phyloP scores from a whole-genome alignment of 2,329 filamentous ascomycete genomes.

The Fusarium poae region DNA sequence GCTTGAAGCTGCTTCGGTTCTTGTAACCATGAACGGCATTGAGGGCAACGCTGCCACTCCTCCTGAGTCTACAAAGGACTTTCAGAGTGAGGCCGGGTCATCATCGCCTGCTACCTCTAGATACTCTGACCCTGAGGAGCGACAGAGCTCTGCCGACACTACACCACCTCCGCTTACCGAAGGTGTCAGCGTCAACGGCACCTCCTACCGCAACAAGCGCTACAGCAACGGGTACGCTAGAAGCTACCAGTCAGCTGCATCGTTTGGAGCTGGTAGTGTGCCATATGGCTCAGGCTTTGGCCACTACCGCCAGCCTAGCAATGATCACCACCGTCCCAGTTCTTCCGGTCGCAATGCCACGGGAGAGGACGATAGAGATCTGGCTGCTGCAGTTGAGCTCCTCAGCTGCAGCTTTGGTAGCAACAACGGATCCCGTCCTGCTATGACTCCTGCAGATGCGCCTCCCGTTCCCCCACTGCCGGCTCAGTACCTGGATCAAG shows the following conservation, averaged over 20 bases:
- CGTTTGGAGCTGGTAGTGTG: conserved; percentile 63
- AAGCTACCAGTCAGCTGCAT: conserved; percentile 82
- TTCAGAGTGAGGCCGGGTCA: conserved; percentile 84
- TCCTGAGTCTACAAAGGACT: conserved; percentile 74
- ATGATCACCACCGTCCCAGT: conserved; percentile 78
- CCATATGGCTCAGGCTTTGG: conserved; percentile 60
- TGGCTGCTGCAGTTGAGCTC: conserved; percentile 90
- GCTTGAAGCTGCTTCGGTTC: conserved; percentile 94
- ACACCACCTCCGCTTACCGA: conserved; percentile 88
- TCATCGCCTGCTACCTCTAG: conserved; percentile 84
- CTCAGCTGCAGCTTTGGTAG: conserved; percentile 93
- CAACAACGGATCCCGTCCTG: conserved; percentile 73
- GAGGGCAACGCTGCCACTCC: conserved; percentile 68
- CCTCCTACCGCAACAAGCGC: conserved; percentile 68
- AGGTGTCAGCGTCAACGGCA: conserved; percentile 66
- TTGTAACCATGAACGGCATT: conserved; percentile 85
- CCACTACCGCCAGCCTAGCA: conserved; percentile 79
- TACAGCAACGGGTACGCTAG: conserved; percentile 74
- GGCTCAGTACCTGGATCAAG: conserved; percentile 78
- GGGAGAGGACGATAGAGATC: conserved; percentile 85
- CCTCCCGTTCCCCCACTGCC: conserved; percentile 91
- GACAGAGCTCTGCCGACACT: conserved; percentile 88
- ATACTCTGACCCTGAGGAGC: conserved; percentile 82
- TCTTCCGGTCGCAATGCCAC: conserved; percentile 82
- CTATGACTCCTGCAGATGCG: conserved; percentile 75